A percentile compares a stretch with the other conserved stretches of the same genome.
Conservation (phyloP, 2,329 filamentous ascomycete genomes). For the Pseudocercospora musae region DNA sequence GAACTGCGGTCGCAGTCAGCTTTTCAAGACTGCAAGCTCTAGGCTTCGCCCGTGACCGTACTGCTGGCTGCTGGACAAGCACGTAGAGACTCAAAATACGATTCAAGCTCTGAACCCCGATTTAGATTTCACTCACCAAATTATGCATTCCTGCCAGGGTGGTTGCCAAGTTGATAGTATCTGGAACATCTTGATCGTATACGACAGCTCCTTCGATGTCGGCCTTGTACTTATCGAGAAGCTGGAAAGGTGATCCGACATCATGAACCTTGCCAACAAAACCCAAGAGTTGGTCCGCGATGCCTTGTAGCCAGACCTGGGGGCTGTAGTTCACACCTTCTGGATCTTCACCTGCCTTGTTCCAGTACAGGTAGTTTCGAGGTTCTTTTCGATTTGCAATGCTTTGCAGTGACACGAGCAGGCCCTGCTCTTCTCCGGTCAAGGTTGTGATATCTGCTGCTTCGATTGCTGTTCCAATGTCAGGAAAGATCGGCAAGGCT, state of each 20-base stretch:
- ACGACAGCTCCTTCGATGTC: conserved; percentile 1
- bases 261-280: background rate
- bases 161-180: conserved; percentile 8
- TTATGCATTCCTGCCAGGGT: background rate
- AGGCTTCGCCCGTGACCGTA: background rate
- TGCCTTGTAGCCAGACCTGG: conserved; percentile 1
- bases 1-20: background rate
- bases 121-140: background rate
- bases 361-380: conserved; percentile 6
- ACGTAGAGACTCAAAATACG: background rate
- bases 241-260: background rate
- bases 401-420: conserved; percentile 4
- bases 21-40: background rate
- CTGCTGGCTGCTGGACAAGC: background rate
- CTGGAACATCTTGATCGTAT: background rate
- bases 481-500: background rate
- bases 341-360: background rate
- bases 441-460: conserved; percentile 1
- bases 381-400: conserved; percentile 6
- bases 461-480: background rate
- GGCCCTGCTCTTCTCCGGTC: background rate
- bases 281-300: background rate
- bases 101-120: background rate
- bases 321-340: background rate
- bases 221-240: conserved; percentile 1